phyloP scores from a whole-genome alignment of 2,329 filamentous ascomycete species.

The Lachnellula cervina region DNA sequence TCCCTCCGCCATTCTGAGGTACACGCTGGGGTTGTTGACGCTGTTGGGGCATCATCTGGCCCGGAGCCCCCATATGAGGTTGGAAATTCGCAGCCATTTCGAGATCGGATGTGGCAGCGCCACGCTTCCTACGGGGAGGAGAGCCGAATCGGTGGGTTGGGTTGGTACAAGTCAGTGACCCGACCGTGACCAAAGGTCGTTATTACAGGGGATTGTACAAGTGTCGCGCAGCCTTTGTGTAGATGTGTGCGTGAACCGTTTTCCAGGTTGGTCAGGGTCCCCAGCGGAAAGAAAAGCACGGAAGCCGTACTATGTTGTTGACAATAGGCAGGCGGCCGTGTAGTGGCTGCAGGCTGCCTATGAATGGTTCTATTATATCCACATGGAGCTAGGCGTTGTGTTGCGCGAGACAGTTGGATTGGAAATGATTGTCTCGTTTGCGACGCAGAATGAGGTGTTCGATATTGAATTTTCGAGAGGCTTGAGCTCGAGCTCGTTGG shows the following conservation, averaged over 20 bases:
- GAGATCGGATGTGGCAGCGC: constrained; percentile 20
- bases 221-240: constrained; percentile 6
- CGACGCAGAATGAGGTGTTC: constrained; percentile 18
- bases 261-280: neutral
- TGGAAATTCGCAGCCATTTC: constrained; percentile 32
- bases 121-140: constrained; percentile 23
- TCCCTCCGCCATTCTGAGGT: constrained; percentile 8
- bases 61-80: constrained; percentile 27
- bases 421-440: constrained; percentile 21
- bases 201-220: constrained; percentile 2
- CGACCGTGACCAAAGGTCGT: constrained; percentile 14
- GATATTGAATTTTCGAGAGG: constrained; percentile 1
- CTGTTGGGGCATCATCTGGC: constrained; percentile 28
- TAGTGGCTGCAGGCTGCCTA: constrained; percentile 25
- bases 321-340: constrained; percentile 25
- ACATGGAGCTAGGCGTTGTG: constrained; percentile 26
- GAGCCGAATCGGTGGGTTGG: constrained; percentile 11
- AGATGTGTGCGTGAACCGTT: neutral
- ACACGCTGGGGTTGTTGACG: constrained; percentile 21
- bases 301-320: constrained; percentile 16
- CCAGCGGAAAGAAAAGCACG: constrained; percentile 8
- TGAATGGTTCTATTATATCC: constrained; percentile 18
- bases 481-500: neutral
- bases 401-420: constrained; percentile 20
- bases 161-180: constrained; percentile 20